phyloP scores from a whole-genome alignment of 495 filamentous ascomycete species.

The Penicillium mononematosum region DNA sequence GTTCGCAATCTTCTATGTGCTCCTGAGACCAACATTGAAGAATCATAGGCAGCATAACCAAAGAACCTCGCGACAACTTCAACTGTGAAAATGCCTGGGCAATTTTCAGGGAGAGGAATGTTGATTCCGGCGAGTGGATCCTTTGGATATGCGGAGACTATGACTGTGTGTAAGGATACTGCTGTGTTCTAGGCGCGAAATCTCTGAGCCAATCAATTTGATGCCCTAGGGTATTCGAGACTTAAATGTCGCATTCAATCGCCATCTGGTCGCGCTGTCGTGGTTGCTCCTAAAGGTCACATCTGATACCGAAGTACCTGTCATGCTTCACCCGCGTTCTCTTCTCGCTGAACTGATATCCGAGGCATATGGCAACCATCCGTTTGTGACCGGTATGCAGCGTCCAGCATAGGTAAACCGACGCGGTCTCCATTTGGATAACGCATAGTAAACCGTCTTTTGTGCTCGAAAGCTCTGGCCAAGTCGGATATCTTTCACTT shows the following conservation, averaged over 20 bases:
- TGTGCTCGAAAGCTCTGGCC: conserved; percentile 38
- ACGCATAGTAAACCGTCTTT: conserved; percentile 51
- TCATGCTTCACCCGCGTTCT: conserved; percentile 40
- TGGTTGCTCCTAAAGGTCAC: conserved; percentile 31
- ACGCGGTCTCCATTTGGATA: conserved; percentile 41
- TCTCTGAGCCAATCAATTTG: conserved; percentile 25
- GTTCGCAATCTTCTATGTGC: conserved; percentile 30
- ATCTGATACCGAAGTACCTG: conserved; percentile 31
- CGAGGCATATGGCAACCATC: conserved; percentile 37
- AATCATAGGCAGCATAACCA: conserved; percentile 29
- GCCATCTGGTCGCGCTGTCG: conserved; percentile 20
- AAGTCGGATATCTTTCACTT: conserved; percentile 38
- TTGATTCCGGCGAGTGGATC: conserved; percentile 55
- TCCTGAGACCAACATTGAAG: conserved; percentile 22
- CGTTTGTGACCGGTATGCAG: conserved; percentile 40
- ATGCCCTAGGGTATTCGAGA: conserved; percentile 27
- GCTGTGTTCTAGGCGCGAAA: conserved; percentile 41
- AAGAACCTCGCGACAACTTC: conserved; percentile 49
- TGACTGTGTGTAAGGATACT: conserved; percentile 41
- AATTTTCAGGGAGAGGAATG: conserved; percentile 24
- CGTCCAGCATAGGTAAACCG: conserved; percentile 47
- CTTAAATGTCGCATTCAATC: conserved; percentile 16
- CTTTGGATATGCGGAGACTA: conserved; percentile 24
- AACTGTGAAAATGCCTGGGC: conserved; percentile 30
- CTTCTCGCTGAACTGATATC: conserved; percentile 23